These are phyloP conservation scores for Karstenula rhodostoma DNA, from an alignment of 2,329 filamentous ascomycete species.

Conservation along the genomic window DNA sequence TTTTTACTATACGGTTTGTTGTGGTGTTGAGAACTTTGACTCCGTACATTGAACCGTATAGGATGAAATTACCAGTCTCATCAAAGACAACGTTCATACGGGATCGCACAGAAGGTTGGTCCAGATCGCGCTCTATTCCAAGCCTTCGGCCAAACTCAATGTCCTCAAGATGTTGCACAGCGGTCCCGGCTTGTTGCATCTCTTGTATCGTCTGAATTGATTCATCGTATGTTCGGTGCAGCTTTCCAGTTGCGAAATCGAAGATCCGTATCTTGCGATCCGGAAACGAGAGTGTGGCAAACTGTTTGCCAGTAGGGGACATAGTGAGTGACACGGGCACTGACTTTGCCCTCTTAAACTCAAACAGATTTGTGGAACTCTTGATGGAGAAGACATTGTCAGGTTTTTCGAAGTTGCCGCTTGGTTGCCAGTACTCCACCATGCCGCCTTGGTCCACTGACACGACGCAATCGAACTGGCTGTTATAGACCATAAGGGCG, in stretches of 20 bases:
- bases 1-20: slow-evolving; percentile 89
- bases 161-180: slow-evolving; percentile 80
- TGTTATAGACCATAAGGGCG: slow-evolving; percentile 87
- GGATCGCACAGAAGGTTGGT: slow-evolving; percentile 70
- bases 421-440: slow-evolving; percentile 95
- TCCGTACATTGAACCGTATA: slow-evolving; percentile 91
- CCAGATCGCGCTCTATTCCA: slow-evolving; percentile 85
- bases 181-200: slow-evolving; percentile 94
- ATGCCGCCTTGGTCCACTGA: slow-evolving; percentile 91
- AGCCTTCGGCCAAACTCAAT: slow-evolving; percentile 91
- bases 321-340: slow-evolving; percentile 82
- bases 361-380: slow-evolving; percentile 91
- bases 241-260: slow-evolving; percentile 86
- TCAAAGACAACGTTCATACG: slow-evolving; percentile 92
- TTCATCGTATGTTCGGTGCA: slow-evolving; percentile 94
- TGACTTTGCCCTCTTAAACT: slow-evolving; percentile 93
- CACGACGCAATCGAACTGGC: slow-evolving; percentile 85
- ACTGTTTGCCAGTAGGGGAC: slow-evolving; percentile 84
- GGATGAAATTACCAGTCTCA: slow-evolving; percentile 92
- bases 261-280: slow-evolving; percentile 94
- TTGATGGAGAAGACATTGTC: slow-evolving; percentile 92
- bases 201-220: slow-evolving; percentile 87
- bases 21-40: slow-evolving; percentile 96
- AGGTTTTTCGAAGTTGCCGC: slow-evolving; percentile 84
- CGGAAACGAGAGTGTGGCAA: slow-evolving; percentile 89